A percentile compares a stretch with the other conserved stretches of the same genome.
Conservation (phyloP, 495 filamentous ascomycete genomes). For the Clavariopsis aquatica region DNA sequence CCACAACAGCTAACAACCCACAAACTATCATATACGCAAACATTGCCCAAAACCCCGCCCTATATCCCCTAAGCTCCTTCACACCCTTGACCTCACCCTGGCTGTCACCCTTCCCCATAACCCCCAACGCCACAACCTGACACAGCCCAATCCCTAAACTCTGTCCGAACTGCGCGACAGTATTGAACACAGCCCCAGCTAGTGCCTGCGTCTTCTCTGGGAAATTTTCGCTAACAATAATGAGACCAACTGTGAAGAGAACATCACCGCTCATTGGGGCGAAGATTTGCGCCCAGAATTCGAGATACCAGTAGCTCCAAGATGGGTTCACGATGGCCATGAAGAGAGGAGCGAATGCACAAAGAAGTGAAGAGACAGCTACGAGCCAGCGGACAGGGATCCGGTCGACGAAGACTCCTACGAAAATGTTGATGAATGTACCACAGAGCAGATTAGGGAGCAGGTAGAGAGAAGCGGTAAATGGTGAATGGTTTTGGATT, state of each 20-base stretch:
- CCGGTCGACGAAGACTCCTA: conserved; percentile 35
- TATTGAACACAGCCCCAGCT: conserved; percentile 41
- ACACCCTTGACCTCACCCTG: neutral
- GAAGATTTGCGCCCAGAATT: conserved; percentile 37
- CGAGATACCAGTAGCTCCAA: conserved; percentile 41
- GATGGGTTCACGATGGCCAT: conserved; percentile 38
- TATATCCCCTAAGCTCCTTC: conserved; percentile 8
- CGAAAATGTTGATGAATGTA: conserved; percentile 28
- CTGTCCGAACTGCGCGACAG: conserved; percentile 34
- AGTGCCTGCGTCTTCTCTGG: conserved; percentile 39
- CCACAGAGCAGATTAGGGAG: conserved; percentile 34
- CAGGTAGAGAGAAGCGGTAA: conserved; percentile 33
- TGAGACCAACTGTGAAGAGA: conserved; percentile 36
- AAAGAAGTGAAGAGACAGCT: conserved; percentile 16
- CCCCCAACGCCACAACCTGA: conserved; percentile 24
- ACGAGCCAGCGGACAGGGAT: conserved; percentile 32
- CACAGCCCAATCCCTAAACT: conserved; percentile 22
- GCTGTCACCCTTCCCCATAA: conserved; percentile 9
- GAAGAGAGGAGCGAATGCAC: conserved; percentile 29
- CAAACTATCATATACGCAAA: conserved; percentile 20
- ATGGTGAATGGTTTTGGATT: conserved; percentile 27
- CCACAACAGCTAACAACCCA: conserved; percentile 20
- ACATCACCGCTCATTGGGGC: conserved; percentile 33
- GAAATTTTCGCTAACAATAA: conserved; percentile 38
- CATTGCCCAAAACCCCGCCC: conserved; percentile 23